Evolutionary conservation across 768 basidiomycete genomes (phyloP).

Genomic region (Mycena alexandri): DNA sequence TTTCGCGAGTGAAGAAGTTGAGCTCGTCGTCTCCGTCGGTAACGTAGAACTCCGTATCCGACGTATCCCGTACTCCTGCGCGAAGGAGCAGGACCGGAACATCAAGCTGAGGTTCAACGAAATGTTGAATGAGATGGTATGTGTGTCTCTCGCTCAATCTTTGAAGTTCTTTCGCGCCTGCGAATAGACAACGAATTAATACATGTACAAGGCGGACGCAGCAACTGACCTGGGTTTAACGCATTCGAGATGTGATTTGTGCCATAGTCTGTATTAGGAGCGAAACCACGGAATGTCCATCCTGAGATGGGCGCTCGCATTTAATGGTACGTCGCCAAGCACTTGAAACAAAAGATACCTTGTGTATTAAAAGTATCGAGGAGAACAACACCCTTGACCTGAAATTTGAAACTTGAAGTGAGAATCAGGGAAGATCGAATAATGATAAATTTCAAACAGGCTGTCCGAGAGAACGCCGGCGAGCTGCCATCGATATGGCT

Average conservation of each 20-base stretch:
- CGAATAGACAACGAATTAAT: background rate
- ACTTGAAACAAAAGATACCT: background rate
- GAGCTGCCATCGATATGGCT: constrained; percentile 7
- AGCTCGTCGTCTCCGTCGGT: constrained; percentile 22
- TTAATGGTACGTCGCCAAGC: background rate
- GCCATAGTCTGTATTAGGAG: constrained; percentile 12
- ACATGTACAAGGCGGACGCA: too few species aligned
- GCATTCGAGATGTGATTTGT: constrained; percentile 16
- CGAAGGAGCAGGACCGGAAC: constrained; percentile 18
- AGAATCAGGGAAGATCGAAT: background rate
- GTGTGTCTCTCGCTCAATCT: constrained; percentile 18
- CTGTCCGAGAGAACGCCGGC: constrained; percentile 14
- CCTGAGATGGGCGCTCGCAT: background rate
- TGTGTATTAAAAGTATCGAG: constrained; percentile 15
- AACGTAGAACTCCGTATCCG: constrained; percentile 9
- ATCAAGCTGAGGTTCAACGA: constrained; percentile 10
- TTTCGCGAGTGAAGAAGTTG: constrained; percentile 23
- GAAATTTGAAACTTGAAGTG: background rate
- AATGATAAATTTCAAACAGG: constrained; percentile 16
- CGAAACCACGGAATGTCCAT: constrained; percentile 11
- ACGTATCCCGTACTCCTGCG: constrained; percentile 17
- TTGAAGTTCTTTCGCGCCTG: constrained; percentile 21
- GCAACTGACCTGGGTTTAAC: constrained; percentile 3
- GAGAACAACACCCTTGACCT: constrained; percentile 19
- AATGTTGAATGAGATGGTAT: constrained; percentile 16